Conservation (phyloP, 1,284 basidiomycete species). For the Erythrobasidium hasegawianum region DNA sequence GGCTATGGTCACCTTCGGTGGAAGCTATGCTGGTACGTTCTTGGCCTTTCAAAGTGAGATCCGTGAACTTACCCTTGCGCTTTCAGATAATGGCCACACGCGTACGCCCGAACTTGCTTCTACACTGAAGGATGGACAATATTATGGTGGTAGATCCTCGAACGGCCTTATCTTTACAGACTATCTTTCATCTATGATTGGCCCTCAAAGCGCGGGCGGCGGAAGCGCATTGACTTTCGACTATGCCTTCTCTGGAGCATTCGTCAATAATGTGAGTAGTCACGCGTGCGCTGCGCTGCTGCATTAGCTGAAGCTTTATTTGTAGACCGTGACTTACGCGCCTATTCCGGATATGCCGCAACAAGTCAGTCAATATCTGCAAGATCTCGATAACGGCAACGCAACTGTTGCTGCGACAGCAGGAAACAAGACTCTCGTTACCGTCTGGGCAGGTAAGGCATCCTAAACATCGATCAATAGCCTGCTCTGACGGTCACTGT, state of each 20-base stretch:
- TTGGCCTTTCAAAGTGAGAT: too few relatives aligned
- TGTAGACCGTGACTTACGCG: constrained; percentile 6
- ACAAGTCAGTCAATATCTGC: constrained; percentile 20
- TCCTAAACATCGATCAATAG: background rate
- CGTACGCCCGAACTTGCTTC: constrained; percentile 4
- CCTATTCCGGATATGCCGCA: constrained; percentile 19
- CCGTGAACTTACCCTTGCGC: too few relatives aligned
- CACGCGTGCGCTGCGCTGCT: too few relatives aligned
- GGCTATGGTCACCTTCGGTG: constrained; percentile 22
- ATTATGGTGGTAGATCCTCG: constrained; percentile 19
- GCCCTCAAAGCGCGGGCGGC: constrained; percentile 2
- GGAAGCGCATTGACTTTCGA: constrained; percentile 16
- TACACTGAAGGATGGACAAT: constrained; percentile 18
- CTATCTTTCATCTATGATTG: constrained; percentile 23
- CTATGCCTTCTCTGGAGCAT: constrained; percentile 29
- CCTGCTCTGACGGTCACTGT: background rate
- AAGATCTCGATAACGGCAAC: constrained; percentile 19
- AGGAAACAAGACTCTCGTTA: constrained; percentile 19
- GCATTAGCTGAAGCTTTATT: constrained; percentile 2
- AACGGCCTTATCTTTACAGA: constrained; percentile 24
- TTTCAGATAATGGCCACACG: constrained; percentile 29
- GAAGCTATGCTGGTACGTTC: constrained; percentile 28
- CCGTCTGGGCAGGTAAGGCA: constrained; percentile 26
- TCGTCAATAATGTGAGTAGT: constrained; percentile 28
- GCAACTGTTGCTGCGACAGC: constrained; percentile 27